Conservation (phyloP, 2,329 filamentous ascomycete species). For the Blumeria hordei region DNA sequence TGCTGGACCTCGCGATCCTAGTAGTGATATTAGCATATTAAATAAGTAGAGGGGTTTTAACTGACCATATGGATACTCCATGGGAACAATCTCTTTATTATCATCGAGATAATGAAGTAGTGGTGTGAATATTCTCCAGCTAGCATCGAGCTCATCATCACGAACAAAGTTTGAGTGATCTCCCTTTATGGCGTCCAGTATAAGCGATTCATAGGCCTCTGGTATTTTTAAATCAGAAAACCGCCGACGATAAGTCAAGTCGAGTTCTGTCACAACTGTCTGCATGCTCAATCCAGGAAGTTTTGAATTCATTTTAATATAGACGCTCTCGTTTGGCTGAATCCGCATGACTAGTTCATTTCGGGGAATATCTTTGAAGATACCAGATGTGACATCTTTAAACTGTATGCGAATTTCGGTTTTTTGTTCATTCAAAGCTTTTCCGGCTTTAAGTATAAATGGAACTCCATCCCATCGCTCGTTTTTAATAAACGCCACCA, state of each 20-base stretch:
- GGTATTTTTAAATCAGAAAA: constrained; percentile 99
- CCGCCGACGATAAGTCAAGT: constrained; percentile 88
- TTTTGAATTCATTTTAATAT: constrained; percentile 99
- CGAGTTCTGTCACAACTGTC: constrained; percentile 93
- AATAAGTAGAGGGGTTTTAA: constrained; percentile 4
- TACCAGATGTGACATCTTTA: constrained; percentile 96
- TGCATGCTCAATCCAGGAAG: constrained; percentile 96
- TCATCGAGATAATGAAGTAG: constrained; percentile 95
- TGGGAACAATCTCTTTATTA: constrained; percentile 97
- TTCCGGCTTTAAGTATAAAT: constrained; percentile 98
- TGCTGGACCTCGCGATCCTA: constrained; percentile 85
- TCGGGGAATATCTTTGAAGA: constrained; percentile 98
- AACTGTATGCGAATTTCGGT: constrained; percentile 98
- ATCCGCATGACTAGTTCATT: constrained; percentile 99
- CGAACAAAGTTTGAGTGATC: constrained; percentile 99
- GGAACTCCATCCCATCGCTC: constrained; percentile 98
- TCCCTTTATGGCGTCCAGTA: constrained; percentile 91
- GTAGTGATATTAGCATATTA: constrained; percentile 2
- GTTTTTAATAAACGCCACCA: constrained; percentile 98
- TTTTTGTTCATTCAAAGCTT: constrained; percentile 98
- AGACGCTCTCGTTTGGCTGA: constrained; percentile 97
- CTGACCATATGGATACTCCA: constrained; percentile 98
- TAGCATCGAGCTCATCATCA: constrained; percentile 88
- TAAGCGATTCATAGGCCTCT: constrained; percentile 94
- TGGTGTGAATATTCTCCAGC: constrained; percentile 96